These are phyloP conservation scores for Casaregolazyma suthepensis DNA, from an alignment of 1,139 yeast species.

Conservation along the genomic window DNA sequence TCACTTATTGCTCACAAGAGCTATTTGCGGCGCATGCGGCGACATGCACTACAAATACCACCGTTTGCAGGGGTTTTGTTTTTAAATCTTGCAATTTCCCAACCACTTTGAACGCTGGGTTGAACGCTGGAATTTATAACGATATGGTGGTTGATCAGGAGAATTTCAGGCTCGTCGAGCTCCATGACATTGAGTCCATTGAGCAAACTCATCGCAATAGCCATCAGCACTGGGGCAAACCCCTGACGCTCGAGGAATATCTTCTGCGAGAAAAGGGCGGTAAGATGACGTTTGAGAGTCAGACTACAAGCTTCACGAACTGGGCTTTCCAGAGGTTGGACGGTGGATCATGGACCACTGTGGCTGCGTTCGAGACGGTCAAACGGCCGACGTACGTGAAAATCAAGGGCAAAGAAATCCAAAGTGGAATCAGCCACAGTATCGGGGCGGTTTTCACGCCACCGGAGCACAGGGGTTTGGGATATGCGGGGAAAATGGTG, in stretches of 20 bases:
- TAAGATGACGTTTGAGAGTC: slow-evolving; percentile 16
- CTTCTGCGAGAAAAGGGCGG: slow-evolving; percentile 26
- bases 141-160: neutral
- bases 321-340: slow-evolving; percentile 25
- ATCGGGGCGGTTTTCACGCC: slow-evolving; percentile 65
- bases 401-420: slow-evolving; percentile 22
- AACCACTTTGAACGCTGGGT: neutral
- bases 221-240: slow-evolving; percentile 45
- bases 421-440: slow-evolving; percentile 42
- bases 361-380: slow-evolving; percentile 44
- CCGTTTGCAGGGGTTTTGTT: neutral
- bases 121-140: neutral
- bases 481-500: slow-evolving; percentile 59
- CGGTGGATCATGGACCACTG: slow-evolving; percentile 26
- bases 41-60: neutral
- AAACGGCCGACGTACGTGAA: slow-evolving; percentile 38
- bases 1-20: neutral
- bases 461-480: slow-evolving; percentile 52
- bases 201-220: slow-evolving; percentile 46
- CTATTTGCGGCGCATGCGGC: neutral
- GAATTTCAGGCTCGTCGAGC: slow-evolving; percentile 14
- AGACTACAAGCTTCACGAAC: slow-evolving; percentile 21
- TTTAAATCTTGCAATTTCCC: neutral
- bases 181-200: slow-evolving; percentile 39
- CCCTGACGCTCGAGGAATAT: slow-evolving; percentile 26